Conservation (phyloP, 805 yeast species). For the Myxozyma kluyveri region DNA sequence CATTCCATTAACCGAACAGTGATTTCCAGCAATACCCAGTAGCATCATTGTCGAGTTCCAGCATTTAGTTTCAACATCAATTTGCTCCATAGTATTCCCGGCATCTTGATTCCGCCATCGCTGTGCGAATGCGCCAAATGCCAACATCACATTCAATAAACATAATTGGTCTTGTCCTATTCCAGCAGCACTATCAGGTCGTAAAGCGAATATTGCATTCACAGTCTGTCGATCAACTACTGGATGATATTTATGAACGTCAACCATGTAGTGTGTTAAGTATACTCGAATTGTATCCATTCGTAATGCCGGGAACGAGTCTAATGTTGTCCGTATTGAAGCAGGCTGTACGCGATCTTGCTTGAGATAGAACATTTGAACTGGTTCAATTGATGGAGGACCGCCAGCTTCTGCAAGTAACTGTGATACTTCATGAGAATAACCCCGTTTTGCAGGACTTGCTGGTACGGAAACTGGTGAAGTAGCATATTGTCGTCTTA, state of each 20-base stretch:
- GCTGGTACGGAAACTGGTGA: no score
- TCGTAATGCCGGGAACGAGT: background rate
- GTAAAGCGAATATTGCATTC: background rate
- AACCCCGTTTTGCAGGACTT: no score
- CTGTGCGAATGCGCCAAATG: conserved; percentile 5
- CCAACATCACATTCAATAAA: background rate
- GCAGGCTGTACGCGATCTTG: background rate
- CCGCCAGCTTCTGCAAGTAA: background rate
- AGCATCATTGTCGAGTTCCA: conserved; percentile 4
- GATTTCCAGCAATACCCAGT: background rate
- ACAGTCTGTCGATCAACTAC: background rate
- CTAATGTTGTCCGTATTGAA: background rate
- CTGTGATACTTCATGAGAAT: background rate
- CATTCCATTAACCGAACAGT: background rate
- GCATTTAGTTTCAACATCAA: background rate
- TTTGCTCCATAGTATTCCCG: background rate
- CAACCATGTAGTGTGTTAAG: conserved; percentile 1
- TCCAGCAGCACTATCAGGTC: background rate
- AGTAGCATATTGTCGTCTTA: no score
- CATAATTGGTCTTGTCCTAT: background rate
- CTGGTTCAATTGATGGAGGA: background rate
- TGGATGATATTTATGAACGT: conserved; percentile 3
- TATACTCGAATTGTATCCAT: background rate
- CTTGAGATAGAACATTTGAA: background rate
- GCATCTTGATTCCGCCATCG: background rate